Evolutionary conservation across 2,329 filamentous ascomycete species (phyloP).

Genomic region (Alternaria ventricosa): DNA sequence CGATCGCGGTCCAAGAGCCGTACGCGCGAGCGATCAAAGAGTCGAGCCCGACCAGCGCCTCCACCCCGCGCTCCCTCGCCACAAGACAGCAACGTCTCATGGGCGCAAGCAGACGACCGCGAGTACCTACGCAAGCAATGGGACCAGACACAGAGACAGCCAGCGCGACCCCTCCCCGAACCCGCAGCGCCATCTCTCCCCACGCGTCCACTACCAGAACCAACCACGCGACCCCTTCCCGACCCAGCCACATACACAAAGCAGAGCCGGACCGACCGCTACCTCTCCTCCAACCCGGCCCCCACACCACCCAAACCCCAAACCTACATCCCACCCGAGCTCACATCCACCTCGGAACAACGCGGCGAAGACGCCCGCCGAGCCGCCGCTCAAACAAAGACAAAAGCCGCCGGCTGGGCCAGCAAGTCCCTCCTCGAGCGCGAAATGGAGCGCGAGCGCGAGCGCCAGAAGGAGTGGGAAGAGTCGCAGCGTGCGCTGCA

Average conservation of each 20-base stretch:
- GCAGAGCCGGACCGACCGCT: constrained; percentile 62
- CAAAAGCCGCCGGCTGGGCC: constrained; percentile 68
- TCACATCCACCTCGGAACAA: constrained; percentile 66
- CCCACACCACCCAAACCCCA: constrained; percentile 55
- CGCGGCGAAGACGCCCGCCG: constrained; percentile 68
- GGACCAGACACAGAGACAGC: constrained; percentile 50
- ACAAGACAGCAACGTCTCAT: constrained; percentile 65
- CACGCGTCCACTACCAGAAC: constrained; percentile 59
- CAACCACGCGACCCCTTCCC: constrained; percentile 40
- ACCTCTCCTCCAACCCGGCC: constrained; percentile 62
- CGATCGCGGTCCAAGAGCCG: constrained; percentile 48
- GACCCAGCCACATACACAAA: constrained; percentile 43
- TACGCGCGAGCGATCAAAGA: constrained; percentile 44
- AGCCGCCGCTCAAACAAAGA: constrained; percentile 64
- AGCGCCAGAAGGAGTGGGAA: constrained; percentile 82
- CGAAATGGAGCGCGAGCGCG: constrained; percentile 80
- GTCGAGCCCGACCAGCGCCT: constrained; percentile 40
- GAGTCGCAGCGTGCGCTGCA: constrained; percentile 71
- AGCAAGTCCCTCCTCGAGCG: constrained; percentile 75
- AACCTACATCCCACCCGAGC: constrained; percentile 56
- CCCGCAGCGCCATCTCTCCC: constrained; percentile 39
- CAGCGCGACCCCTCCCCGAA: constrained; percentile 44
- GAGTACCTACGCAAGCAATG: constrained; percentile 68
- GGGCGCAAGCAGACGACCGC: constrained; percentile 68
- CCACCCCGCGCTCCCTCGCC: constrained; percentile 50